A percentile compares a stretch with the other conserved stretches of the same genome.
Conservation (phyloP, 2,329 filamentous ascomycete species). For the Talaromyces sp. region DNA sequence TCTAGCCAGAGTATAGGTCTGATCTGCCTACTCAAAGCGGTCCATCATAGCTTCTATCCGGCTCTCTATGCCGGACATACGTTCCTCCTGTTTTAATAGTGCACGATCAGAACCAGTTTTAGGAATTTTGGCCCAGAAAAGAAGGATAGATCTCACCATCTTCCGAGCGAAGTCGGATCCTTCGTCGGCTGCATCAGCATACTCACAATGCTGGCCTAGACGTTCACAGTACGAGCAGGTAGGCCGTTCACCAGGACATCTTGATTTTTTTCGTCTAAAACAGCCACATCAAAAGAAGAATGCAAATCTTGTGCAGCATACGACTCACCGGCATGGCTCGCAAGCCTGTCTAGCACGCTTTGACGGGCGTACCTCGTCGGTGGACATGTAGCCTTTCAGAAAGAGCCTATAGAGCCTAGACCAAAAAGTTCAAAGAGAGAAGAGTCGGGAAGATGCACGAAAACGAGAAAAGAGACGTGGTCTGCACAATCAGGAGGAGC, state of each 20-base stretch:
- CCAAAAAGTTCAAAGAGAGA: neutral
- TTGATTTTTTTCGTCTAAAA: conserved; percentile 47
- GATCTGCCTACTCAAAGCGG: conserved; percentile 27
- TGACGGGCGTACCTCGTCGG: neutral
- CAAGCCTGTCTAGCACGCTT: conserved; percentile 29
- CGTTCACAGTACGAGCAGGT: conserved; percentile 46
- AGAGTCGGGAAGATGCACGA: neutral
- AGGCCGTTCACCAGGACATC: conserved; percentile 48
- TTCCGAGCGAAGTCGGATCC: conserved; percentile 19
- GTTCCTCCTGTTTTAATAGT: conserved; percentile 24
- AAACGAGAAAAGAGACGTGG: neutral
- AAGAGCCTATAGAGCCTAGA: neutral
- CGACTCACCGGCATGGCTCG: conserved; percentile 37
- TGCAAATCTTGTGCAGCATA: neutral
- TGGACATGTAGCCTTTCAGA: neutral
- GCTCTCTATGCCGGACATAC: conserved; percentile 29
- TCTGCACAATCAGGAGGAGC: neutral
- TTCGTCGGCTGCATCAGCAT: conserved; percentile 29
- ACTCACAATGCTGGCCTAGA: conserved; percentile 44
- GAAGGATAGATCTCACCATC: neutral
- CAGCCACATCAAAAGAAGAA: conserved; percentile 1
- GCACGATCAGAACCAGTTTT: neutral
- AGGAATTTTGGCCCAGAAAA: too few species aligned
- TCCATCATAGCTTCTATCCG: conserved; percentile 33
- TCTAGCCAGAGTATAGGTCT: neutral